phyloP scores from a whole-genome alignment of 2,329 filamentous ascomycete genomes.

The Epichloe sibirici region DNA sequence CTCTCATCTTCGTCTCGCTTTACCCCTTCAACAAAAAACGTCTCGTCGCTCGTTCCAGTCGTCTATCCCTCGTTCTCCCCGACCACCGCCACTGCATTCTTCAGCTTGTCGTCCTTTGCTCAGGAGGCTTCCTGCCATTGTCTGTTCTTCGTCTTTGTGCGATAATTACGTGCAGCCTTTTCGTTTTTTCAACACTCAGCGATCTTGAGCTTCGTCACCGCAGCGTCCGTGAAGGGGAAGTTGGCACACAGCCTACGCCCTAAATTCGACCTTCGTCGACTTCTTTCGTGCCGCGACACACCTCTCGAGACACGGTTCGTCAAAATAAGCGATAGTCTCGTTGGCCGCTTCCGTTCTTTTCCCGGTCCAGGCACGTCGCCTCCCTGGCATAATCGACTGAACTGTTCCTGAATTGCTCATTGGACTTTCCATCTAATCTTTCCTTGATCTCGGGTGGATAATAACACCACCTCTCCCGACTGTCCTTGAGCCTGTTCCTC shows the following conservation, averaged over 20 bases:
- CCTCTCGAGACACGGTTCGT: neutral
- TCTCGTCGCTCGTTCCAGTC: constrained; percentile 26
- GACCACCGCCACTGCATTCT: constrained; percentile 16
- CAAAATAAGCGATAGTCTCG: neutral
- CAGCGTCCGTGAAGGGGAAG: neutral
- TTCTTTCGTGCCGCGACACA: neutral
- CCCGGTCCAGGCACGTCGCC: constrained; percentile 3
- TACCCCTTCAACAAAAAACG: constrained; percentile 27
- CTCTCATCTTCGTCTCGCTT: constrained; percentile 14
- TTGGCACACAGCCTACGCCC: neutral
- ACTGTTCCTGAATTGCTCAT: constrained; percentile 4
- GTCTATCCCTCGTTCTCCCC: constrained; percentile 22
- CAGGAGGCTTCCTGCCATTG: neutral
- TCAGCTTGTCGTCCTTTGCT: constrained; percentile 8
- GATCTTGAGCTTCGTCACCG: neutral
- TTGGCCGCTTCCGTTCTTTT: neutral
- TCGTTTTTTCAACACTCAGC: neutral
- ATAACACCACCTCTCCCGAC: neutral
- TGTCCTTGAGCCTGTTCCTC: neutral
- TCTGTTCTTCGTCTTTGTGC: constrained; percentile 2
- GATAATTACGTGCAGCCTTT: neutral
- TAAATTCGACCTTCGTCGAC: neutral
- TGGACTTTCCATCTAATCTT: neutral
- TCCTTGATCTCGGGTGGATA: neutral
- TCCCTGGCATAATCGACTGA: constrained; percentile 15